A percentile compares a stretch with the other conserved stretches of the same genome.
Evolutionary conservation across 805 yeast genomes (phyloP).

Genomic region (Candida golubevii): DNA sequence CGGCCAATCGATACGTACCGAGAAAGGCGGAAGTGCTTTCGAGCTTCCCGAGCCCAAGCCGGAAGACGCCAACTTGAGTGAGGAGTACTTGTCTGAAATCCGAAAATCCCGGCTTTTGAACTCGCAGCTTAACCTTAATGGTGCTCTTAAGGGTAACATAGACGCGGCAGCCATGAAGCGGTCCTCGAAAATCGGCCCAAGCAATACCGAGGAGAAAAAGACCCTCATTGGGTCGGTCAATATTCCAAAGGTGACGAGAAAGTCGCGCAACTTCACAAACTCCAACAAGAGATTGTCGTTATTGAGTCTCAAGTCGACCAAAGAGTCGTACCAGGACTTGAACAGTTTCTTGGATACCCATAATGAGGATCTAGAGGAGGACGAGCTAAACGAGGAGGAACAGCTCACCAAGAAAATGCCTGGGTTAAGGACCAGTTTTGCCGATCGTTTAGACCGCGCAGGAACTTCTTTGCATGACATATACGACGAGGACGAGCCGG

Average conservation of each 20-base stretch:
- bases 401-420: slow-evolving; percentile 13
- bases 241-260: slow-evolving; percentile 69
- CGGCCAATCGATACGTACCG: slow-evolving; percentile 3
- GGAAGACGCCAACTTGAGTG: slow-evolving; percentile 34
- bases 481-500: slow-evolving; percentile 29
- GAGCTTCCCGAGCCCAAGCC: slow-evolving; percentile 36
- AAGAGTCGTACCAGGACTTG: slow-evolving; percentile 58
- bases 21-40: slow-evolving; percentile 14
- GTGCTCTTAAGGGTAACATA: slow-evolving; percentile 8
- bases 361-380: slow-evolving; percentile 19
- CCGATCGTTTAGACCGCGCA: slow-evolving; percentile 38
- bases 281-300: slow-evolving; percentile 67
- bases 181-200: neutral
- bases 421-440: slow-evolving; percentile 38
- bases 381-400: slow-evolving; percentile 21
- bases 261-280: slow-evolving; percentile 56
- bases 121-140: slow-evolving; percentile 33
- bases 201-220: slow-evolving; percentile 17
- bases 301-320: slow-evolving; percentile 67
- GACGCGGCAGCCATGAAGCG: slow-evolving; percentile 6
- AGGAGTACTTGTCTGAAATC: slow-evolving; percentile 43
- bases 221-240: slow-evolving; percentile 55
- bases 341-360: slow-evolving; percentile 34
- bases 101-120: slow-evolving; percentile 41
- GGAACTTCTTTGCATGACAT: slow-evolving; percentile 22